Percentiles rank a stretch among this genome's conserved stretches.
phyloP scores from a whole-genome alignment of 2,329 filamentous ascomycete genomes.

The Delphinella strobiligena region DNA sequence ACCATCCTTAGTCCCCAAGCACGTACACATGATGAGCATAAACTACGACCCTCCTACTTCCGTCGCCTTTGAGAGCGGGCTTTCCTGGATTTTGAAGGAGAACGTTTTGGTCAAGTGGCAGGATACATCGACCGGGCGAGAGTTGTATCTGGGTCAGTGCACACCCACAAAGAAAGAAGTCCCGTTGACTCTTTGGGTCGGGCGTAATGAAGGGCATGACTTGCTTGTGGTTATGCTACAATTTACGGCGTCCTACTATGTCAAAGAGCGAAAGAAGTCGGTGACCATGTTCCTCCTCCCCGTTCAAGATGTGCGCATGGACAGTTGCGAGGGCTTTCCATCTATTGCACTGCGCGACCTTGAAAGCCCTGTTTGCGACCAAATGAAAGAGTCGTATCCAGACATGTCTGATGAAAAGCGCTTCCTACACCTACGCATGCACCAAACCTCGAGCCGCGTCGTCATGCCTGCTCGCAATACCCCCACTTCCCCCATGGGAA shows the following conservation, averaged over 20 bases:
- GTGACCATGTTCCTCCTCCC: slow-evolving; percentile 2
- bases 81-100: slow-evolving; percentile 3
- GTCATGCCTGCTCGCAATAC: slow-evolving; percentile 2
- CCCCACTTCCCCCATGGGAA: neutral
- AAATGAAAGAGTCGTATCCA: neutral
- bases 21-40: neutral
- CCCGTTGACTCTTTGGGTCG: slow-evolving; percentile 1
- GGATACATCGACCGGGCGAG: neutral
- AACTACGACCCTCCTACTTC: slow-evolving; percentile 1
- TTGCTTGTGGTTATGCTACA: slow-evolving; percentile 3
- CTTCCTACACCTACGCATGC: slow-evolving; percentile 1
- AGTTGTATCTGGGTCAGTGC: slow-evolving; percentile 1
- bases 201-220: neutral
- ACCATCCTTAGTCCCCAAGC: neutral
- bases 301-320: neutral
- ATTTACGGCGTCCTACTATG: slow-evolving; percentile 4
- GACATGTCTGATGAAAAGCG: neutral
- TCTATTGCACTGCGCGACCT: neutral
- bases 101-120: slow-evolving; percentile 2
- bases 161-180: slow-evolving; percentile 4
- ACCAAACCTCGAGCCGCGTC: neutral
- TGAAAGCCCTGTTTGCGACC: neutral
- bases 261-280: neutral
- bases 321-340: neutral
- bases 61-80: neutral